Percentiles rank a stretch among this genome's conserved stretches.
phyloP scores from a whole-genome alignment of 768 basidiomycete species.

The Lactarius hengduanensis region DNA sequence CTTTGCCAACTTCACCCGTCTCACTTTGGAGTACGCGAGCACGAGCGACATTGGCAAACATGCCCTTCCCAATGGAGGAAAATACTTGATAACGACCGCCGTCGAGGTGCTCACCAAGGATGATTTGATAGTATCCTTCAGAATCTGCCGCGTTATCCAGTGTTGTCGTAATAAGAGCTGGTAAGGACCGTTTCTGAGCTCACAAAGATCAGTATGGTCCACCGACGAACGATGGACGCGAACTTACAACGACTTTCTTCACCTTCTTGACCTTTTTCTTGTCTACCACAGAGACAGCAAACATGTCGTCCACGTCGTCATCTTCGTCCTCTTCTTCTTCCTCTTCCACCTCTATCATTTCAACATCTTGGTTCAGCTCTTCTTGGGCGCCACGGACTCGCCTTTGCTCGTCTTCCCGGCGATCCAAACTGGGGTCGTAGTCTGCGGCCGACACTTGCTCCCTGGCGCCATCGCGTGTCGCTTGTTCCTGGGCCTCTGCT shows the following conservation, averaged over 20 bases:
- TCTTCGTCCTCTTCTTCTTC: constrained; percentile 55
- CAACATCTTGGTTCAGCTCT: constrained; percentile 42
- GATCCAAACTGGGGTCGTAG: constrained; percentile 84
- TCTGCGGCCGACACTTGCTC: constrained; percentile 90
- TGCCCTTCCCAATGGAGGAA: constrained; percentile 94
- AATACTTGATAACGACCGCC: constrained; percentile 92
- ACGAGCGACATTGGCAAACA: constrained; percentile 97
- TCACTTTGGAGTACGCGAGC: constrained; percentile 77
- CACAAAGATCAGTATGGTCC: not conserved
- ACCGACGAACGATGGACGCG: constrained; percentile 11
- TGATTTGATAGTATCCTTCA: constrained; percentile 94
- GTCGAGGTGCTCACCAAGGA: constrained; percentile 92
- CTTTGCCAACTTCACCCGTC: constrained; percentile 51
- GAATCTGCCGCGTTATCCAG: constrained; percentile 89
- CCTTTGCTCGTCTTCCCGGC: constrained; percentile 78
- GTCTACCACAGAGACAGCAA: constrained; percentile 59
- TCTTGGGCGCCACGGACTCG: constrained; percentile 51
- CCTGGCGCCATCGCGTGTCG: constrained; percentile 43
- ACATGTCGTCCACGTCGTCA: constrained; percentile 95
- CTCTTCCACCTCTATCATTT: constrained; percentile 51
- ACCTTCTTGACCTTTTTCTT: constrained; percentile 63
- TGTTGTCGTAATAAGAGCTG: constrained; percentile 69
- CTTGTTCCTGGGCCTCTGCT: constrained; percentile 46
- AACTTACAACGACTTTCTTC: constrained; percentile 51
- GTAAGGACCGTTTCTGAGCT: constrained; percentile 50